Conservation (phyloP, 2,329 filamentous ascomycete species). For the Paecilomyces variotii region DNA sequence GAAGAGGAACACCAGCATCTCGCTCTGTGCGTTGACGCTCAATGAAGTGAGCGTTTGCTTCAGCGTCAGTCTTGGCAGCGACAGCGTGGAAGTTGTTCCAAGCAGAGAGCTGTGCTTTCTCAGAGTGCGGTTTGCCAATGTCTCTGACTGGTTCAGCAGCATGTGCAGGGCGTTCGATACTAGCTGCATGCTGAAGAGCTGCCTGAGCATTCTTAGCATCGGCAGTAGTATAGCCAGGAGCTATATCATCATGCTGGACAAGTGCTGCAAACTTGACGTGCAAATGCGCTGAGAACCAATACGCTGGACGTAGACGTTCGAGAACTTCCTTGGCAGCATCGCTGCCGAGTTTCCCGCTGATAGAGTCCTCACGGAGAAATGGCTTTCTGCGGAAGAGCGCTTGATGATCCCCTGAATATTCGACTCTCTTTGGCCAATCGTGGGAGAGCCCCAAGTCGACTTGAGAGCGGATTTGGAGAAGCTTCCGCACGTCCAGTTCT, state of each 20-base stretch:
- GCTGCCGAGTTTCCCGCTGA: slow-evolving; percentile 67
- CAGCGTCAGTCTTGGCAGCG: slow-evolving; percentile 24
- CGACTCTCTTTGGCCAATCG: slow-evolving; percentile 85
- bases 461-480: slow-evolving; percentile 75
- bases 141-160: background rate
- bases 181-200: too few species aligned
- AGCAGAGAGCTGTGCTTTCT: slow-evolving; percentile 18
- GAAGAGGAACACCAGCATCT: slow-evolving; percentile 4
- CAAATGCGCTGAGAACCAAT: slow-evolving; percentile 92
- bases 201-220: background rate
- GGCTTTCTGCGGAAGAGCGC: slow-evolving; percentile 66
- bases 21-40: slow-evolving; percentile 8
- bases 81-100: slow-evolving; percentile 32
- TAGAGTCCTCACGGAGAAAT: slow-evolving; percentile 67
- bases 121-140: background rate
- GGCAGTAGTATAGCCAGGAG: background rate
- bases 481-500: slow-evolving; percentile 82
- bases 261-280: slow-evolving; percentile 77
- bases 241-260: slow-evolving; percentile 38
- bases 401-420: slow-evolving; percentile 64
- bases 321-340: slow-evolving; percentile 71
- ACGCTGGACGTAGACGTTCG: slow-evolving; percentile 68
- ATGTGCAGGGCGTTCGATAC: too few species aligned
- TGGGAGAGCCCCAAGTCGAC: slow-evolving; percentile 89
- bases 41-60: slow-evolving; percentile 22